Percentiles rank a stretch among this genome's conserved stretches.
phyloP scores from a whole-genome alignment of 192 early-diverging fungal species.

The Mortierella antarctica region DNA sequence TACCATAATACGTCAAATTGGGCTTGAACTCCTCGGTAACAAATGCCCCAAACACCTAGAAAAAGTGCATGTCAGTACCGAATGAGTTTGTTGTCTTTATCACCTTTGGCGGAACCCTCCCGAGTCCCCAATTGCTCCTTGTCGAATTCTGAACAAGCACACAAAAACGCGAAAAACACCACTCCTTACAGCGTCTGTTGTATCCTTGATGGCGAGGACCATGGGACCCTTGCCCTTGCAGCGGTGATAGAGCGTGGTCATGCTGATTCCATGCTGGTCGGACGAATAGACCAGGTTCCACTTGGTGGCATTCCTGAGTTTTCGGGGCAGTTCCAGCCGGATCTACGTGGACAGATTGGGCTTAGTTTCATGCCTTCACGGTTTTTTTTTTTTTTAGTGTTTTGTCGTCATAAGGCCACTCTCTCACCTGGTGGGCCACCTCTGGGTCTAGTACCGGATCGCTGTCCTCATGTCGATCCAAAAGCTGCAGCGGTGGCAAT shows the following conservation, averaged over 20 bases:
- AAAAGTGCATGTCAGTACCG: neutral
- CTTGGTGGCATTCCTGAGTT: conserved; percentile 76
- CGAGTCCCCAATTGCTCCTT: neutral
- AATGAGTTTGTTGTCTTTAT: neutral
- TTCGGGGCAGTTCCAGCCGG: conserved; percentile 79
- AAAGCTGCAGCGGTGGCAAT: conserved; percentile 50
- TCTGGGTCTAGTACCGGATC: conserved; percentile 56
- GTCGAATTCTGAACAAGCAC: neutral
- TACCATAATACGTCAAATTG: conserved; percentile 78
- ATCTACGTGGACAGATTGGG: conserved; percentile 60
- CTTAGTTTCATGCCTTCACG: neutral
- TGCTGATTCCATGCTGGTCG: conserved; percentile 93
- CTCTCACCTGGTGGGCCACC: conserved; percentile 61
- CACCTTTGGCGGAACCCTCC: neutral
- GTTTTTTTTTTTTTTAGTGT: neutral
- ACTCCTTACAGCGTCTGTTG: conserved; percentile 57
- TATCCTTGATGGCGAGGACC: conserved; percentile 77
- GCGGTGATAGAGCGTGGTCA: conserved; percentile 82
- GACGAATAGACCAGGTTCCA: conserved; percentile 91
- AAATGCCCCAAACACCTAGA: conserved; percentile 84
- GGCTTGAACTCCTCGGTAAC: conserved; percentile 73
- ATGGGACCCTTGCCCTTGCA: conserved; percentile 74
- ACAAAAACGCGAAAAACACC: neutral
- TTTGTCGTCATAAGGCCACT: neutral
- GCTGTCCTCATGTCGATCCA: conserved; percentile 55